Percentiles rank a stretch among this genome's conserved stretches.
Evolutionary conservation across 2,329 filamentous ascomycete genomes (phyloP).

Genomic region (Venturia nashicola): DNA sequence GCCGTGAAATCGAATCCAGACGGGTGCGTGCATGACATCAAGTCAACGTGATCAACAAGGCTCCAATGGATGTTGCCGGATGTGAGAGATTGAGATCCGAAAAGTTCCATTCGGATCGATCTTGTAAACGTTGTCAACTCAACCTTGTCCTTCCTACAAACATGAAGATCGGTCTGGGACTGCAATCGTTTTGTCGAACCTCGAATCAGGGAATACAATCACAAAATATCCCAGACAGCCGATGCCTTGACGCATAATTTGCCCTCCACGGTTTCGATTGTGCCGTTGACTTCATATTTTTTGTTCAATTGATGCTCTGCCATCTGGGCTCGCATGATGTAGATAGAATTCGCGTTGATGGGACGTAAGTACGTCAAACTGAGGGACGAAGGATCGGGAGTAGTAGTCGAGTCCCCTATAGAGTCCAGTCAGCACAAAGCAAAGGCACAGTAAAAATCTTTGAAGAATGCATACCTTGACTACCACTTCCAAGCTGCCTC

Average conservation of each 20-base stretch:
- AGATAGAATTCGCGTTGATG: constrained; percentile 48
- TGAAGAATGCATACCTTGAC: not conserved
- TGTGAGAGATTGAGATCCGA: not conserved
- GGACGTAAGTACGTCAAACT: constrained; percentile 50
- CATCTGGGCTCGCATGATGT: constrained; percentile 44
- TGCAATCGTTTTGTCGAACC: not conserved
- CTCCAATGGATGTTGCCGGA: not conserved
- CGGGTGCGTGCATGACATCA: not conserved
- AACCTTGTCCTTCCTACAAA: not conserved
- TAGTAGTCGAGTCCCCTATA: not conserved
- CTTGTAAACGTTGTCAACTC: not conserved
- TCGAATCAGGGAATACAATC: not conserved
- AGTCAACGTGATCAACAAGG: not conserved
- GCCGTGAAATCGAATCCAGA: not conserved
- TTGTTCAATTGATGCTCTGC: constrained; percentile 11
- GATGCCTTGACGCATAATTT: constrained; percentile 45
- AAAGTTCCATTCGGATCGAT: not conserved
- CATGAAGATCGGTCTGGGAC: not conserved
- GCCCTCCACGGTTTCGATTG: constrained; percentile 44
- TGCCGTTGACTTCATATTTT: constrained; percentile 32
- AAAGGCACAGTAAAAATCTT: not conserved
- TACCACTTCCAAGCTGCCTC: not conserved
- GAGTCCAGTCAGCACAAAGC: not conserved
- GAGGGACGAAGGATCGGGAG: constrained; percentile 24
- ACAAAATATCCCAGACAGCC: constrained; percentile 11